Evolutionary conservation across 176 grass and related monocot genomes (phyloP), one percentile per base, ranked within the genome.

Genomic region (Oropetium thomaeum): DNA sequence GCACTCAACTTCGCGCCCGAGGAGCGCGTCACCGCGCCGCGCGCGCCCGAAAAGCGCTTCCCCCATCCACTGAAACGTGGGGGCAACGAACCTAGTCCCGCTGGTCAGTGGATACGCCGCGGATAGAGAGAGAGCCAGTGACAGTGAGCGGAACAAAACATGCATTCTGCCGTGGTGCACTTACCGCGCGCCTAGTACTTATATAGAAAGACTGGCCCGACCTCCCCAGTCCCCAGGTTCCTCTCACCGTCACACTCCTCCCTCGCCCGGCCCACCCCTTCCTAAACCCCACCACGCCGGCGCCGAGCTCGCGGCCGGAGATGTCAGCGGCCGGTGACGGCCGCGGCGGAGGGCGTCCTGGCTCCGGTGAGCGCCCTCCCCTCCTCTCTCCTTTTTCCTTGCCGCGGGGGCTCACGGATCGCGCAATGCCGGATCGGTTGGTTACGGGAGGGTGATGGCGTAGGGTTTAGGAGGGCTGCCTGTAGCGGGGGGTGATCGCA

Each of bases 281-380:
- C 60, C 19, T 23, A 82, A 77, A 76, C 33, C 47, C 66, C 61
- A 5, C 23, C 37, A 16, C 28, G 19, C 41, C 11, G 20, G 30
- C 1, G 20, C 5, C 28, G 59, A 34, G 42, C 73, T 39, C 73
- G 16, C 47, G 69, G 12, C n/a, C n/a, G n/a, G n/a, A n/a, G 28
- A 76, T 76, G 74, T 76, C 74, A 4, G 54, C 22, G 17, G 55
- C 81, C 28, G 86, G 62, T 69, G 75, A 75, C 64, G 42, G 59
- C 20, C 74, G 74, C 74, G 74, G 74, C 58, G 58, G 74, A 58
- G 59, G 29, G 42, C 4, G 59, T 49, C 20, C 73, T 2, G 75
- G 8, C 12, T 23, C 86, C 43, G 63, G 86, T 88, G 62, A 88
- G 69, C n/a, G 1, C 28, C 33, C 73, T 10, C 5, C 7, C 49